Base-by-base conservation (phyloP, 1,284 basidiomycete genomes). In the Ustilago shanxiensis region DNA sequence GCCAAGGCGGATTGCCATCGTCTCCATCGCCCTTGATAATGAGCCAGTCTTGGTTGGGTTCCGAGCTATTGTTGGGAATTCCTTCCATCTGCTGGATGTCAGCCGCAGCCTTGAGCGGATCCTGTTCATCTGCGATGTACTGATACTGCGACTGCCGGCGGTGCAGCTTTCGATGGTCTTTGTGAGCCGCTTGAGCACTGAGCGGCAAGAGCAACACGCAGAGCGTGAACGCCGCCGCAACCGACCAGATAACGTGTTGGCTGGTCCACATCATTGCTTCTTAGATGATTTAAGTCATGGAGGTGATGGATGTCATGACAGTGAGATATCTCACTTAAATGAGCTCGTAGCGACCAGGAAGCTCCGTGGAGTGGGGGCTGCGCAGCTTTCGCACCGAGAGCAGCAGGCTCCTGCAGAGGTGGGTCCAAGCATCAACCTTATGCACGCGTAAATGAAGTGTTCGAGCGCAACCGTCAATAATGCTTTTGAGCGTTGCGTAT, bases 51-150 rank as follows among this genome's bases (percentile, higher is more conserved):
- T 44, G 59, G 14, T 61, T 58, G 3, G 69, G 37, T 13, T 14
- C n/a, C 7, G 68, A 65, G 57, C 52, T 68, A 53, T 59, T 72
- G 60, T 65, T 68, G 33, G 74, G 70, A 0, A 77, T 51, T 31
- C 50, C 41, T 10, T 53, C 52, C 63, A 77, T 72, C 52, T 67
- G 63, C 39, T 80, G 79, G 28, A 72, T 67, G n/a, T 53, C 71
- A 6, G 64, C 44, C 2, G 79, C 79, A 0, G 76, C 79, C 24
- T 73, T 68, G 61, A 80, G 49, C 3, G 79, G 72, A 29, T 80
- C 71, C 13, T 35, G 58, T 50, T 77, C 74, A 52, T 77, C 70
- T 5, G 60, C 74, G 28, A 77, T 77, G 63, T 66, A 77, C 54
- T 72, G 70, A 39, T 66, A 77, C 52, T 69, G 66, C 24, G 60